These are phyloP conservation scores for Saccharomyces jurei DNA, from an alignment of 805 yeast species.

Conservation along the genomic window DNA sequence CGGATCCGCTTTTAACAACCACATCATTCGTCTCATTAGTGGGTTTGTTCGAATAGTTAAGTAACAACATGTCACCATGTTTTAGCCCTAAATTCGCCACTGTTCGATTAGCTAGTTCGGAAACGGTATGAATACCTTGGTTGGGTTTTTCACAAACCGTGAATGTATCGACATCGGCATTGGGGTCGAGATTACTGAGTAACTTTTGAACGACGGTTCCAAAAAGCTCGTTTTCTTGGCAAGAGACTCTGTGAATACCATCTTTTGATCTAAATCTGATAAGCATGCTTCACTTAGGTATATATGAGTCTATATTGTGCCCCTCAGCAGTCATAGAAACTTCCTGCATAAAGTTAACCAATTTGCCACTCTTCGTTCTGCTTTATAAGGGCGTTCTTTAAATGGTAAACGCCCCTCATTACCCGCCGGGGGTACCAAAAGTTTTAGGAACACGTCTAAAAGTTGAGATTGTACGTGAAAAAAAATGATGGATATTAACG, in stretches of 20 bases:
- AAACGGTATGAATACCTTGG: constrained; percentile 23
- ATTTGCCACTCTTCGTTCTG: not conserved
- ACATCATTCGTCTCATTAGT: not conserved
- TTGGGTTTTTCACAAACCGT: constrained; percentile 23
- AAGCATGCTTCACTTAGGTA: constrained; percentile 34
- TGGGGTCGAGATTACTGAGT: constrained; percentile 13
- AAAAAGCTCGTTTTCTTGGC: constrained; percentile 39
- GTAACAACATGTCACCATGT: constrained; percentile 53
- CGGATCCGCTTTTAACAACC: not conserved
- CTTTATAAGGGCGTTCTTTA: not conserved
- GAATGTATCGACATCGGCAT: constrained; percentile 21
- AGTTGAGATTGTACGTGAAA: not conserved
- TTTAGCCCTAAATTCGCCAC: constrained; percentile 41
- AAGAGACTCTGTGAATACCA: constrained; percentile 67
- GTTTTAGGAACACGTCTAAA: not conserved
- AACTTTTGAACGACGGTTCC: constrained; percentile 37
- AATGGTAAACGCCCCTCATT: not conserved
- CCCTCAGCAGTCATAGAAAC: not conserved
- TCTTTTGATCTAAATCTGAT: constrained; percentile 76
- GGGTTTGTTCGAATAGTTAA: constrained; percentile 30
- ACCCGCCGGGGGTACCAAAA: not conserved
- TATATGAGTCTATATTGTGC: too few species aligned
- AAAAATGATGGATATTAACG: not conserved
- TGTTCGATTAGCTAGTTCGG: constrained; percentile 19
- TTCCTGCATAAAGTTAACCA: not conserved